Conservation (phyloP, 2,329 filamentous ascomycete species). For the Coniella lustricola region DNA sequence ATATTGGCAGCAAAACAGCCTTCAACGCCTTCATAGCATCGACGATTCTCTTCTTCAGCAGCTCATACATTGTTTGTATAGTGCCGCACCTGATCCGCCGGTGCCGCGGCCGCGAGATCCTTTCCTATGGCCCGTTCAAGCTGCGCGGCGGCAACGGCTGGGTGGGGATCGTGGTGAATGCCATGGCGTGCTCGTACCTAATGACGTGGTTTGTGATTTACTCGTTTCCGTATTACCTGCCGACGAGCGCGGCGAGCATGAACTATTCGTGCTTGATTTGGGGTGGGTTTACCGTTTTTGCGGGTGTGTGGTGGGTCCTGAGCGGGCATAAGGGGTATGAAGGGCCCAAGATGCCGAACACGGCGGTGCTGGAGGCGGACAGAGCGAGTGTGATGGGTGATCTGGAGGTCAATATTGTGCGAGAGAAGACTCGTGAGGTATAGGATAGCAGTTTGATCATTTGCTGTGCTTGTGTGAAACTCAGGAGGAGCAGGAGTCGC, state of each 20-base stretch:
- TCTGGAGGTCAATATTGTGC: no score
- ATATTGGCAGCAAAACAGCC: conserved; percentile 58
- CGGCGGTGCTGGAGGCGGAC: no score
- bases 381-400: no score
- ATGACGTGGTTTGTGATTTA: conserved; percentile 53
- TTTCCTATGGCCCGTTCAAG: conserved; percentile 49
- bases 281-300: conserved; percentile 33
- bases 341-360: conserved; percentile 11
- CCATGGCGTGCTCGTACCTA: conserved; percentile 45
- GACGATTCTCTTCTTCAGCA: conserved; percentile 31
- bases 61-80: conserved; percentile 58
- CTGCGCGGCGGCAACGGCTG: conserved; percentile 30
- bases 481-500: no score
- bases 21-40: conserved; percentile 59
- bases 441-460: no score
- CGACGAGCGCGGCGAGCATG: conserved; percentile 36
- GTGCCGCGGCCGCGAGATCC: conserved; percentile 28
- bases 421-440: no score
- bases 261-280: conserved; percentile 42
- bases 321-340: conserved; percentile 20
- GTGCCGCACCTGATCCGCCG: conserved; percentile 44
- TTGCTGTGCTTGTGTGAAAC: no score
- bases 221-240: conserved; percentile 44
- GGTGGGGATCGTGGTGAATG: conserved; percentile 40
- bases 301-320: conserved; percentile 35